Evolutionary conservation across 257 asterid species (phyloP).

Genomic region (Henckelia pumila): DNA sequence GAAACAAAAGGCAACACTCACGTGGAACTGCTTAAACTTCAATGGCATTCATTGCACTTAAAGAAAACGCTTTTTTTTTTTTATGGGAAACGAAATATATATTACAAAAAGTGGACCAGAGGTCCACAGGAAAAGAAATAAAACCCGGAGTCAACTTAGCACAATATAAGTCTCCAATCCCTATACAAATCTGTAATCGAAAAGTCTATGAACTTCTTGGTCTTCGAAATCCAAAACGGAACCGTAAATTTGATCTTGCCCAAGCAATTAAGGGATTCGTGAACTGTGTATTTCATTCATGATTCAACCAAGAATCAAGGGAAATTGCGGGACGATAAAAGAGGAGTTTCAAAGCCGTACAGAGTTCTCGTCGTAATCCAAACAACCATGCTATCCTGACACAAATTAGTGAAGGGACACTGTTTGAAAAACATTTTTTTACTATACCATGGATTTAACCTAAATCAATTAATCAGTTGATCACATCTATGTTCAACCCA

Average conservation of each 20-base stretch:
- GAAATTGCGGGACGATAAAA: constrained; percentile 7
- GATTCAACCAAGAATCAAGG: neutral
- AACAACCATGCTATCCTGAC: neutral
- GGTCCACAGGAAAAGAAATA: too few relatives aligned
- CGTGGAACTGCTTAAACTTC: constrained; percentile 14
- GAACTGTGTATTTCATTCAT: neutral
- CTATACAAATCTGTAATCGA: too few relatives aligned
- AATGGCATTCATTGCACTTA: neutral
- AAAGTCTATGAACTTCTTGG: too few relatives aligned
- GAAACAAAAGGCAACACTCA: neutral
- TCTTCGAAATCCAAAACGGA: too few relatives aligned
- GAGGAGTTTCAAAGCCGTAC: neutral
- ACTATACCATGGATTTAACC: neutral
- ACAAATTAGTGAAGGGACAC: constrained; percentile 4
- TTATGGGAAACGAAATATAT: too few relatives aligned
- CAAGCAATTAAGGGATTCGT: too few relatives aligned
- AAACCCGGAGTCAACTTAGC: too few relatives aligned
- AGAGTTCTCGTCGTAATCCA: neutral
- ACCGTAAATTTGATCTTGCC: too few relatives aligned
- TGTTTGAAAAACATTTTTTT: neutral
- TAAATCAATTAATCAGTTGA: neutral
- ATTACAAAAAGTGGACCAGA: too few relatives aligned
- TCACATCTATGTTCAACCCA: neutral
- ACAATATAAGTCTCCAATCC: too few relatives aligned
- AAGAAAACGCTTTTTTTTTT: too few relatives aligned